These are phyloP conservation scores for Termitomyces sp. DNA, from an alignment of 768 basidiomycete genomes.

Conservation along the genomic window DNA sequence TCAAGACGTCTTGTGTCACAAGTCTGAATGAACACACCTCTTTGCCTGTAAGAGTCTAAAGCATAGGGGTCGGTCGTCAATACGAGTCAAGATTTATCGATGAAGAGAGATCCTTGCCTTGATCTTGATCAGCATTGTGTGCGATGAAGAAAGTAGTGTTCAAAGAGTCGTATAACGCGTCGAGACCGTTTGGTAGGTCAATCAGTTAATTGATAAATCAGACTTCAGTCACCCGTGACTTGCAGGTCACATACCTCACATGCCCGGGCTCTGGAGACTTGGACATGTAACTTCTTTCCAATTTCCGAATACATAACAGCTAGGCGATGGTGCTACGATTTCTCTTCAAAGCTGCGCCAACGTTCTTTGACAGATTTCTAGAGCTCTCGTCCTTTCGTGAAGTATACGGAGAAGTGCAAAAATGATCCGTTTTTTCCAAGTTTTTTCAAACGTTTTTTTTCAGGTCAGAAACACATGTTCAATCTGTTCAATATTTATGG, in stretches of 20 bases:
- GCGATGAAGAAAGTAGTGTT: background rate
- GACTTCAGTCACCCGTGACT: background rate
- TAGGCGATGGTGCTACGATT: background rate
- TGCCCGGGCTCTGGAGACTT: no score
- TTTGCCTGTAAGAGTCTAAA: conserved; percentile 92
- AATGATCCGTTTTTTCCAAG: background rate
- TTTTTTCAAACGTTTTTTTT: no score
- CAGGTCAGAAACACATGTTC: background rate
- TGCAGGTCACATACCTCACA: no score
- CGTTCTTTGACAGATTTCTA: no score
- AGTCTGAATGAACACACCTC: conserved; percentile 53
- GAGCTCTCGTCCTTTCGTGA: no score
- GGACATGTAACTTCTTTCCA: no score
- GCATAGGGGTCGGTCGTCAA: background rate
- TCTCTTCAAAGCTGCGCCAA: background rate
- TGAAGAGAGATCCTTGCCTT: conserved; percentile 48
- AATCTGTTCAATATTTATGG: background rate
- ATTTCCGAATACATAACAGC: no score
- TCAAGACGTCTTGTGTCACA: background rate
- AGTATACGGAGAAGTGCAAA: no score
- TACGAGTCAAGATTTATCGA: conserved; percentile 3
- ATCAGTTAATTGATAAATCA: background rate
- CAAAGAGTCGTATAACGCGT: conserved; percentile 4
- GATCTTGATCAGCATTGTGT: conserved; percentile 82
- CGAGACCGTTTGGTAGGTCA: background rate